Conservation (phyloP, 2,329 filamentous ascomycete species). For the Magnaporthiopsis incrustans region DNA sequence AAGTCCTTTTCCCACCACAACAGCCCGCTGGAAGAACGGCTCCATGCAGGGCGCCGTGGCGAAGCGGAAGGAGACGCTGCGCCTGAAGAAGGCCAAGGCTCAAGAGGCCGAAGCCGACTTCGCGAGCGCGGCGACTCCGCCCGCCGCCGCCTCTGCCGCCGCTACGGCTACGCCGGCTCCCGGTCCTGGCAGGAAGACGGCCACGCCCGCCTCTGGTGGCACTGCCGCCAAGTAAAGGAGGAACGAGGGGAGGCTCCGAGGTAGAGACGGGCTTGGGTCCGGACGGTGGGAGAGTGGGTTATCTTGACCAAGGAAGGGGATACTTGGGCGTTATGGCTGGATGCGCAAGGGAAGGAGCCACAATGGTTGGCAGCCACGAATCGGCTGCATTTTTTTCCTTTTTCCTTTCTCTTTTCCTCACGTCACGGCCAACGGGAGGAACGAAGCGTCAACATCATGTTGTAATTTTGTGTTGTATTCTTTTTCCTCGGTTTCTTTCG, state of each 20-base stretch:
- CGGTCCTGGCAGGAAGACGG: neutral
- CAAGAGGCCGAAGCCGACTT: conserved; percentile 14
- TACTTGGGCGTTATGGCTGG: neutral
- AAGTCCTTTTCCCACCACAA: neutral
- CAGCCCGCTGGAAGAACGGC: conserved; percentile 52
- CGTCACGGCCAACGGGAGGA: neutral
- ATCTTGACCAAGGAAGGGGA: neutral
- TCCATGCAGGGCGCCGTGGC: conserved; percentile 53
- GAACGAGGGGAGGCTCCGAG: too few relatives aligned
- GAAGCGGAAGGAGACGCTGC: conserved; percentile 52
- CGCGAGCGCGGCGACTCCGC: conserved; percentile 1
- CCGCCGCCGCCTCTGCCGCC: neutral
- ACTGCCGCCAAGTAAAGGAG: neutral
- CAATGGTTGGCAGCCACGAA: too few relatives aligned
- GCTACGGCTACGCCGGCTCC: neutral
- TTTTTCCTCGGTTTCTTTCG: neutral
- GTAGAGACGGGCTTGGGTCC: neutral
- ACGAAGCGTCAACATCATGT: neutral
- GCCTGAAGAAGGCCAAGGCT: conserved; percentile 40
- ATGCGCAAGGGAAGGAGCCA: neutral
- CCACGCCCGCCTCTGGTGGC: neutral
- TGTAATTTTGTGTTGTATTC: neutral
- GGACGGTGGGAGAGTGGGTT: neutral
- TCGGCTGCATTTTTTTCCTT: too few relatives aligned
- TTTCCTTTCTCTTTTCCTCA: neutral